Evolutionary conservation across 2,329 filamentous ascomycete species (phyloP), one percentile per base, ranked within the genome.

Genomic region (Talaromyces sp.): DNA sequence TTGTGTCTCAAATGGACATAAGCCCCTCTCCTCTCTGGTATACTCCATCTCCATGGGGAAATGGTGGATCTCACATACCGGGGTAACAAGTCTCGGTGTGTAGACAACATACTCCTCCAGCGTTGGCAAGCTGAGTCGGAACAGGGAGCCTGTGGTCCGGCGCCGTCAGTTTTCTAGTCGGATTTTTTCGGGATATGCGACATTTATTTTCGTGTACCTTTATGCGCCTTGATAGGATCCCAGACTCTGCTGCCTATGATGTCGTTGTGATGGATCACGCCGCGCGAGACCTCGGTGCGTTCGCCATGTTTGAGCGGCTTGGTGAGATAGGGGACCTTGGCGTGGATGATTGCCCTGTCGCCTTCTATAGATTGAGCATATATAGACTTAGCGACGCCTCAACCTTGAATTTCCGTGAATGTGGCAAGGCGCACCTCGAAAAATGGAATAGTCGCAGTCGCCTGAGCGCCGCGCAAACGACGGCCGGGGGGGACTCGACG

Each of bases 21-120:
- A 2, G 23, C 23, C 23, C 23, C 8, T n/a, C 36, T 40, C 14
- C 3, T 40, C 3, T 40, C 36, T 40, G 36, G 4, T 40, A 40
- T 40, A 40, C 36, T 40, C 36, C 36, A 40, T 40, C 36, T 53
- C 47, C 12, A 60, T 10, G 16, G 12, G 65, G 54, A 53, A 59
- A 7, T 56, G 56, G 16, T 57, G 78, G 69, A 34, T 36, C 74
- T 82, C 36, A 18, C 57, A 71, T 79, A 89, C 87, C 68, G 91
- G 91, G 59, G 90, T 94, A n/a, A 92, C 90, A 14, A 88, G 74
- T 61, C 91, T 84, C 65, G 83, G 83, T 55, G 83, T 87, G 63
- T 89, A 77, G 54, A 85, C 80, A 59, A 92, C 85, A 76, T 93
- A 93, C 74, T 92, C 87, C 55, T 87, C 87, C 61, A 95, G 77